Evolutionary conservation across 371 early-diverging fungal species (phyloP).

Genomic region (Actinomucor elegans): DNA sequence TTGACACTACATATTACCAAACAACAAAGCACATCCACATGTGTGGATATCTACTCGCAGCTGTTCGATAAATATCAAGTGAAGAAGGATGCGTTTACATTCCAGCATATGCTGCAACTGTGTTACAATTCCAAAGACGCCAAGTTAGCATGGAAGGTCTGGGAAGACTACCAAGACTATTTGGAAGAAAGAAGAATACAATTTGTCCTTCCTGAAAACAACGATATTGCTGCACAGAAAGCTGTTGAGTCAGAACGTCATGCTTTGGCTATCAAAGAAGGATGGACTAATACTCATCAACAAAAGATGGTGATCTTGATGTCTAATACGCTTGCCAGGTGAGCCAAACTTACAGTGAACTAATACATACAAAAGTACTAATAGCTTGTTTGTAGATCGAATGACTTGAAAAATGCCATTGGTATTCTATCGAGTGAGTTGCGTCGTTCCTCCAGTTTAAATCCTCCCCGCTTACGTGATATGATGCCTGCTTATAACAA

Average conservation of each 20-base stretch:
- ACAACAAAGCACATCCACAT: constrained; percentile 37
- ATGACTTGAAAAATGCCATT: constrained; percentile 33
- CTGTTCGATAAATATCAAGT: constrained; percentile 44
- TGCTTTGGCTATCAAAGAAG: constrained; percentile 23
- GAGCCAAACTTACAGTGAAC: background rate
- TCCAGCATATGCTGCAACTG: constrained; percentile 46
- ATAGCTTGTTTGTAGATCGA: constrained; percentile 15
- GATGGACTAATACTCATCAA: constrained; percentile 42
- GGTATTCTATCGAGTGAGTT: constrained; percentile 31
- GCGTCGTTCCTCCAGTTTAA: constrained; percentile 14
- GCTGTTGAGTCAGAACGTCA: constrained; percentile 5
- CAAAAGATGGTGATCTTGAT: constrained; percentile 32
- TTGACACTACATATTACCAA: constrained; percentile 59
- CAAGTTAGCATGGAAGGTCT: constrained; percentile 52
- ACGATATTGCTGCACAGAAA: constrained; percentile 19
- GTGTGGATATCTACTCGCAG: constrained; percentile 47
- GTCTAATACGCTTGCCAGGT: constrained; percentile 49
- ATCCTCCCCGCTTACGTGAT: constrained; percentile 40
- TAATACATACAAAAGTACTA: background rate
- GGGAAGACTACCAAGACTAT: constrained; percentile 54
- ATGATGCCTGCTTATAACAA: constrained; percentile 53
- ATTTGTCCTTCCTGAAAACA: background rate
- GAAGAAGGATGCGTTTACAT: constrained; percentile 59
- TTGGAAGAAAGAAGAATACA: constrained; percentile 28
- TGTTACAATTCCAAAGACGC: constrained; percentile 51